Base-by-base conservation (phyloP, 441 rosid species). In the Corymbia calophylla region DNA sequence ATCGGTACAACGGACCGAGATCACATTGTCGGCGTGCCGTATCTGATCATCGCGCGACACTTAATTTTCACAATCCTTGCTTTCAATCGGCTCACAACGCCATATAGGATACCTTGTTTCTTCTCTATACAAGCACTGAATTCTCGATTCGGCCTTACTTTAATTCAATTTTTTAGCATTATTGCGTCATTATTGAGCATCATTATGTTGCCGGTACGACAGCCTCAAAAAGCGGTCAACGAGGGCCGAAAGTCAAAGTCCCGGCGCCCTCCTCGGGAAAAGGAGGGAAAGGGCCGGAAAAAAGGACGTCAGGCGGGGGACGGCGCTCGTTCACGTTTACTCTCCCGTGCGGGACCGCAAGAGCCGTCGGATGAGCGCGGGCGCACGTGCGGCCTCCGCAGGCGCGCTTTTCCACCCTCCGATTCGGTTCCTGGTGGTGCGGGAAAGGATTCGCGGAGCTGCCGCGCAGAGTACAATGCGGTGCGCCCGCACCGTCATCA, bases 1-100 rank as follows among this genome's bases (percentile, higher is more conserved):
- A 21, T 0, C 49, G 1, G 15, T 5, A 23, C 0, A 7, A 77
- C 9, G 18, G 18, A 7, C 10, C 53, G 4, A 44, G 4, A 44
- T 77, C 84, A 23, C 29, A 23, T 44, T 44, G 17, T 6, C 8
- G 1, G 9, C 10, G 4, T 12, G 48, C 3, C 0, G 48, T 5
- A 0, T 0, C 48, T 35, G 48, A 35, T 5, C 82, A 14, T 35
- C 39, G 5, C 8, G 9, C 4, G 49, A 2, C 49, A 3, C 29
- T 35, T 73, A 31, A 29, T 62, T 6, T 29, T 62, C 9, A 32
- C 2, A n/a, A 29, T 13, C 18, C 70, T 13, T 6, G 18, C n/a
- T 14, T 62, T 8, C 9, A 3, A n/a, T 62, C 5, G 35, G 70
- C 2, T 0, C 5, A 39, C 6, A 39, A 39, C 44, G 5, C 44